A percentile compares a stretch with the other conserved stretches of the same genome.
Conservation (phyloP, 2,329 filamentous ascomycete species). For the Colletotrichum nymphaeae region DNA sequence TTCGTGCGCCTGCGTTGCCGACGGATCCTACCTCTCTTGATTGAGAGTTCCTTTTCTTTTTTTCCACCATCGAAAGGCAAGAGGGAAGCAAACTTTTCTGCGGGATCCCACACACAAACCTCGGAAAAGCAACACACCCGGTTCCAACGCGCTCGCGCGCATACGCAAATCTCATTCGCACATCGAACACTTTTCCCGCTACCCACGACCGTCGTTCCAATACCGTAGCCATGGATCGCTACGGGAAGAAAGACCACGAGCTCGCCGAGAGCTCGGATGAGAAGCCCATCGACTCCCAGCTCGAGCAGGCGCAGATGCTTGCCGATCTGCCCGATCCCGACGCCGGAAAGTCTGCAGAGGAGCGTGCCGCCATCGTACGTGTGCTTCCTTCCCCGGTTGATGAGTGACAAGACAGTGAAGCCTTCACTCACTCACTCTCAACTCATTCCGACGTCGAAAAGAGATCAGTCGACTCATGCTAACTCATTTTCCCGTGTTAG, state of each 20-base stretch:
- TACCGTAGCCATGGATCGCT: conserved; percentile 25
- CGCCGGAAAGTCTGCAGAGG: conserved; percentile 71
- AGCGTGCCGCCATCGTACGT: conserved; percentile 70
- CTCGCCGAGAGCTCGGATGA: conserved; percentile 31
- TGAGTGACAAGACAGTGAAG: neutral
- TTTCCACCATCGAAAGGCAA: neutral
- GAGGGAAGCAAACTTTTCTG: neutral
- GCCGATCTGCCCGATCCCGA: conserved; percentile 58
- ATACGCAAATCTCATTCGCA: neutral
- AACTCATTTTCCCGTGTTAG: conserved; percentile 48
- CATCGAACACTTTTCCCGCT: neutral
- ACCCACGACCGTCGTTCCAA: neutral
- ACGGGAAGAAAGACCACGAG: conserved; percentile 32
- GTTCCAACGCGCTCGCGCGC: neutral
- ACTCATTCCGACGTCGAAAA: too few relatives aligned
- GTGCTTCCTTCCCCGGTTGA: neutral
- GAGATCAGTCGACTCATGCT: neutral
- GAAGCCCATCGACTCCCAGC: conserved; percentile 33
- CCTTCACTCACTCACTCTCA: neutral
- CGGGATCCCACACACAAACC: neutral
- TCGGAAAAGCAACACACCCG: neutral
- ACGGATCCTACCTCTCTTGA: neutral
- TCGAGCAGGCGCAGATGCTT: conserved; percentile 43
- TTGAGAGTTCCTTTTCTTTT: neutral
- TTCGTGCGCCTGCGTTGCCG: neutral